Evolutionary conservation across 78 protist genomes (phyloP).

Genomic region (Cavenderia fasciculata): DNA sequence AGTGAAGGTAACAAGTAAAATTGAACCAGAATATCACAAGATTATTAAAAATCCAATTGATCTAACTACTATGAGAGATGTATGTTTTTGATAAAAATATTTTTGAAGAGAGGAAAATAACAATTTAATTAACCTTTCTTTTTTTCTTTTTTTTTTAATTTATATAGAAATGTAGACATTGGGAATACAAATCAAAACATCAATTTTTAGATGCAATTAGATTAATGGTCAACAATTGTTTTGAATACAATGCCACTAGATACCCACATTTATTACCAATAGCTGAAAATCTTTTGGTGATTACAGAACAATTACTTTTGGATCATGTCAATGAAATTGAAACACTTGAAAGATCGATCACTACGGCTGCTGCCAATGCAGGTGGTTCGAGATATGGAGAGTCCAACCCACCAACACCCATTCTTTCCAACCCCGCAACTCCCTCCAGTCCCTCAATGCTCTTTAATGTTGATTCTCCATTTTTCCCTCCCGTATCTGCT

Average conservation of each 20-base stretch:
- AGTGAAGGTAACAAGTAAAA: constrained; percentile 52
- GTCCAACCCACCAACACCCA: constrained; percentile 48
- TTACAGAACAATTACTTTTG: not conserved
- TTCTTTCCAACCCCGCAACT: constrained; percentile 19
- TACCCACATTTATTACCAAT: constrained; percentile 43
- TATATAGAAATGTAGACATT: constrained; percentile 16
- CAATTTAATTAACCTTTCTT: not conserved
- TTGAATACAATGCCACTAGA: constrained; percentile 45
- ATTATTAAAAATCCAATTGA: constrained; percentile 81
- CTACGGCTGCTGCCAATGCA: not conserved
- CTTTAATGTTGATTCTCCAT: constrained; percentile 26
- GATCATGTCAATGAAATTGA: constrained; percentile 16
- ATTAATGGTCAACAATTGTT: constrained; percentile 61
- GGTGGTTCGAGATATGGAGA: not conserved
- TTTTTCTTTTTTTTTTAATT: not conserved
- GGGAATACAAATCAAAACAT: constrained; percentile 70
- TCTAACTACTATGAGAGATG: constrained; percentile 71
- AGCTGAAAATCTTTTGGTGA: constrained; percentile 1
- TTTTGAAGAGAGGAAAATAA: not conserved
- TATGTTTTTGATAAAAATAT: not conserved
- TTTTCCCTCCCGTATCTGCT: constrained; percentile 45
- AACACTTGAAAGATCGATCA: constrained; percentile 42
- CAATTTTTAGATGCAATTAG: constrained; percentile 65
- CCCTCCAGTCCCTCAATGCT: constrained; percentile 8
- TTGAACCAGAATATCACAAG: constrained; percentile 64